Base-by-base conservation (phyloP, 169 alveolate species). In the Plasmodium blacklocki region DNA sequence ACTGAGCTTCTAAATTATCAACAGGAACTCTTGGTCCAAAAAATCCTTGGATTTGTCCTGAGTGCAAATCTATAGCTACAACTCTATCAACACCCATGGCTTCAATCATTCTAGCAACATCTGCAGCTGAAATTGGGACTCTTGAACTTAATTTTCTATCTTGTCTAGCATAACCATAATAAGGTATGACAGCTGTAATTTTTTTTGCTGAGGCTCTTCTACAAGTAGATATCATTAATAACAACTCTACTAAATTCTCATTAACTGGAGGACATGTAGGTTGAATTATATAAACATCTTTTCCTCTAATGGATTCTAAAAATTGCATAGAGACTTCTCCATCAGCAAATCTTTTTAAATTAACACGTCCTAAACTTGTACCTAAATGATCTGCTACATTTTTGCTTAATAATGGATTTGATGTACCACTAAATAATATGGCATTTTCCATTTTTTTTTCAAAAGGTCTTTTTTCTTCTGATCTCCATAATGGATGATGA, bases 211-310 rank as follows among this genome's bases (percentile, higher is more conserved):
- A 96, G 0, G 99, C 97, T 88, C 99, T 95, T 71, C 98, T 96
- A 78, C 97, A 94, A 0, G 99, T 97, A 9, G 99, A 95, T n/a
- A 98, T 96, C 97, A 97, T 96, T 23, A 98, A 89, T 23, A 98
- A 90, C 29, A 98, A 95, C 94, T 98, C 99, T 97, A 98, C 93
- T 8, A 98, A 89, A 87, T 96, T 96, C 50, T 98, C 99, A 93
- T 97, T 97, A 2, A 97, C 99, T 14, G 99, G 99, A 12, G 99
- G 97, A 68, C 98, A 97, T 3, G 99, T 98, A 1, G 99, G 97
- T 86, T 98, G 98, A 29, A 98, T 94, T 67, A 98, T 93, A 90
- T 95, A 96, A n/a, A 97, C 97, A 76, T 98, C 98, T 71, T 96
- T 95, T 32, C 99, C 99, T 60, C 97, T 74, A 64, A 97, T 95